phyloP scores from a whole-genome alignment of 176 grass and related monocot genomes.

The Luzula sylvatica region DNA sequence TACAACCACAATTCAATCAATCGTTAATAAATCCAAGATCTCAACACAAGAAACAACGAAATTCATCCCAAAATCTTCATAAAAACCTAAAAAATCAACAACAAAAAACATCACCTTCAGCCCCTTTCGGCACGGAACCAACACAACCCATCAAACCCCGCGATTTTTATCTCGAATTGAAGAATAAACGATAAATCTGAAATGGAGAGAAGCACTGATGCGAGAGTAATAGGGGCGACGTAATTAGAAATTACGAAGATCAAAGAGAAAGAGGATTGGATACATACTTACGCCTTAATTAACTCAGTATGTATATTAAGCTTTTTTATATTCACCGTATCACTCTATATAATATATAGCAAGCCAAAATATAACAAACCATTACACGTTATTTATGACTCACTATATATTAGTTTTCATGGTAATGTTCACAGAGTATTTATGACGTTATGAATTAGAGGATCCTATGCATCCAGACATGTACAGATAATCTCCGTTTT shows the following conservation, averaged over 20 bases:
- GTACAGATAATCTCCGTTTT: too few relatives aligned
- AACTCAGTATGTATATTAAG: slow-evolving; percentile 4
- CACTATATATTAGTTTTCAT: too few relatives aligned
- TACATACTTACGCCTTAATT: slow-evolving; percentile 8
- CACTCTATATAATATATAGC: not conserved
- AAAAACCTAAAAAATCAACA: not conserved
- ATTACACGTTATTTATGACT: not conserved
- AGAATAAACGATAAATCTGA: slow-evolving; percentile 23
- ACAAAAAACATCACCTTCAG: slow-evolving; percentile 45
- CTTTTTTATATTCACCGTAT: not conserved
- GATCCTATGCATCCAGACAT: slow-evolving; percentile 5
- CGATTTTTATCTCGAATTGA: slow-evolving; percentile 24
- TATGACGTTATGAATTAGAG: not conserved
- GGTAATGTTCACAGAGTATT: too few relatives aligned
- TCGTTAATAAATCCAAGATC: slow-evolving; percentile 2
- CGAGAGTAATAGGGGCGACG: slow-evolving; percentile 23
- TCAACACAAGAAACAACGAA: slow-evolving; percentile 13
- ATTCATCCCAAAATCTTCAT: slow-evolving; percentile 12
- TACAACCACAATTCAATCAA: not conserved
- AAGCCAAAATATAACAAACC: not conserved
- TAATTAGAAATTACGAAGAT: slow-evolving; percentile 1
- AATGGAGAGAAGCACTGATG: slow-evolving; percentile 13
- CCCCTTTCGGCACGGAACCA: slow-evolving; percentile 66
- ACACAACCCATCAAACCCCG: slow-evolving; percentile 67
- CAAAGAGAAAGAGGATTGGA: slow-evolving; percentile 14